These are phyloP conservation scores for Brassica rapa DNA, from an alignment of 345 rosid species.

Conservation along the genomic window DNA sequence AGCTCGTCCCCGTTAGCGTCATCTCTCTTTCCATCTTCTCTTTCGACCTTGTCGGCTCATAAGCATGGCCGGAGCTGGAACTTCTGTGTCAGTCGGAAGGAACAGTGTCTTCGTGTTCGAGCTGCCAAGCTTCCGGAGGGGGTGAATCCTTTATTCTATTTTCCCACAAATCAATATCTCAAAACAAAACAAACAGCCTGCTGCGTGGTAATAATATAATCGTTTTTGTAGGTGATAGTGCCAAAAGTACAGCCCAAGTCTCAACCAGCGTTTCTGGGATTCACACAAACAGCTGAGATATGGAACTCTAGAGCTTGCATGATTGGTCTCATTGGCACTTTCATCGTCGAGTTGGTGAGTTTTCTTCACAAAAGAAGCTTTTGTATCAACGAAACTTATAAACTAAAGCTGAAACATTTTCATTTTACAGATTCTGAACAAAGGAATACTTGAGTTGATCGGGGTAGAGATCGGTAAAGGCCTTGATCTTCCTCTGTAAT, in stretches of 20 bases:
- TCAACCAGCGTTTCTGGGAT: conserved; percentile 70
- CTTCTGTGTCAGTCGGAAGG: conserved; percentile 10
- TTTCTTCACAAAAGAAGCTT: background rate
- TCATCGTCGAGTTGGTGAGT: conserved; percentile 73
- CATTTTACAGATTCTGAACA: conserved; percentile 65
- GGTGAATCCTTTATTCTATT: conserved; percentile 32
- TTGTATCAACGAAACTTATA: background rate
- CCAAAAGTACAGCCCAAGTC: conserved; percentile 85
- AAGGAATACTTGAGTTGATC: conserved; percentile 71
- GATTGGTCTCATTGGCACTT: conserved; percentile 77
- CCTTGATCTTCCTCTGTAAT: conserved; percentile 72
- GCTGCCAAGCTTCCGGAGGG: conserved; percentile 76
- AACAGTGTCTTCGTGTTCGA: conserved; percentile 40
- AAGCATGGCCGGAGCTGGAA: background rate
- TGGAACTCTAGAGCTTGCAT: conserved; percentile 97
- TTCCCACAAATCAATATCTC: background rate
- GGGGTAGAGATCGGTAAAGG: conserved; percentile 92
- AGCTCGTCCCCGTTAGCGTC: conserved; percentile 16
- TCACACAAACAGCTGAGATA: conserved; percentile 76
- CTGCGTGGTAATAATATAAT: background rate
- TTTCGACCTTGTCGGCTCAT: background rate
- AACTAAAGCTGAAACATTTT: background rate
- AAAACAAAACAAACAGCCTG: background rate
- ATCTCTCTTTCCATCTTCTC: conserved; percentile 10
- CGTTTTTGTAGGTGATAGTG: conserved; percentile 50